phyloP scores from a whole-genome alignment of 129 eudicot genomes.

The Escallonia rubra region DNA sequence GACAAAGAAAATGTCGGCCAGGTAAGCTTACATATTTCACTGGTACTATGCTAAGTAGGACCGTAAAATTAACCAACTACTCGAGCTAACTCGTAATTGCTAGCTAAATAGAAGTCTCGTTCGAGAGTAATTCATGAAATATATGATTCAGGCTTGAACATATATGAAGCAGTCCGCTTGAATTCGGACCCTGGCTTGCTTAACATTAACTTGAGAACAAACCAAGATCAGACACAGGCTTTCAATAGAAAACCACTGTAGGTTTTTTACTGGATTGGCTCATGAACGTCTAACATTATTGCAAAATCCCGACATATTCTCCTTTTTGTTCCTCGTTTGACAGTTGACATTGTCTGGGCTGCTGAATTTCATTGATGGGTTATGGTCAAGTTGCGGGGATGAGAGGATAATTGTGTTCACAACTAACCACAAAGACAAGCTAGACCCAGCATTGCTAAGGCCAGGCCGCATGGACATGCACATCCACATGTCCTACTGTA shows the following conservation, averaged over 20 bases:
- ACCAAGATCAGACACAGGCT: background rate
- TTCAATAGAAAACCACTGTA: no score
- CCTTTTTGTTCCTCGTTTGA: background rate
- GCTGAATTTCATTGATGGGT: conserved; percentile 46
- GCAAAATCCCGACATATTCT: no score
- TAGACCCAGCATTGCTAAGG: conserved; percentile 52
- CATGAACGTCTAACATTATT: no score
- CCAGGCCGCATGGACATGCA: conserved; percentile 66
- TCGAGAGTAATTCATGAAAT: background rate
- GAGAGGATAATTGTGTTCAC: conserved; percentile 58
- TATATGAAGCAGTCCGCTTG: no score
- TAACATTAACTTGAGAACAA: background rate
- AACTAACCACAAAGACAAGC: conserved; percentile 43
- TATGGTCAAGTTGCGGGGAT: conserved; percentile 61
- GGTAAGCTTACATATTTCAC: conserved; percentile 4
- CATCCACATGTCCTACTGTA: conserved; percentile 52
- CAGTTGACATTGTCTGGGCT: conserved; percentile 47
- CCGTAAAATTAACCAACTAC: no score
- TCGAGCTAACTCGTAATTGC: no score
- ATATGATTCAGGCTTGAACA: background rate
- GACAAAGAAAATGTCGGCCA: background rate
- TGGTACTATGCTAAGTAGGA: no score
- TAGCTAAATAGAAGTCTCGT: no score
- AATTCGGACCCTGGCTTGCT: no score
- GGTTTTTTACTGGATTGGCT: background rate